A percentile compares a stretch with the other conserved stretches of the same genome.
These are phyloP conservation scores for Gossypium stocksii DNA, from an alignment of 345 rosid genomes.

Conservation along the genomic window DNA sequence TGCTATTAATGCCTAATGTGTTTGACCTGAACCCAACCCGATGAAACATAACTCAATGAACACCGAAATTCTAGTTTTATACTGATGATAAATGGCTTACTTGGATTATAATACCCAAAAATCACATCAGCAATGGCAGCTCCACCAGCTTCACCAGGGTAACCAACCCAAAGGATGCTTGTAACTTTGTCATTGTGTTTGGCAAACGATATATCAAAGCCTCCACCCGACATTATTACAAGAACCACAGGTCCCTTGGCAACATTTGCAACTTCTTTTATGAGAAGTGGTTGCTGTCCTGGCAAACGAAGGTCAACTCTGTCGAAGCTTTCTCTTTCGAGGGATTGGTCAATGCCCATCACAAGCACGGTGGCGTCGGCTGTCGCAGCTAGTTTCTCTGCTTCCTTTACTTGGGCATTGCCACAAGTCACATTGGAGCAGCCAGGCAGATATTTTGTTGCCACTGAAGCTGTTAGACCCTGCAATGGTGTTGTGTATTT, in stretches of 20 bases:
- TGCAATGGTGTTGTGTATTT: conserved; percentile 78
- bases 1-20: too few relatives aligned
- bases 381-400: conserved; percentile 44
- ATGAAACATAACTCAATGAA: neutral
- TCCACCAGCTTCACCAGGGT: conserved; percentile 95
- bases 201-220: conserved; percentile 72
- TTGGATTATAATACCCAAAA: conserved; percentile 71
- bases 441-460: conserved; percentile 58
- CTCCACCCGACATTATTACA: conserved; percentile 93
- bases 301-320: conserved; percentile 62
- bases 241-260: conserved; percentile 84
- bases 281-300: conserved; percentile 60
- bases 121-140: conserved; percentile 79
- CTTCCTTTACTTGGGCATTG: conserved; percentile 51
- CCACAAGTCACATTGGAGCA: conserved; percentile 64
- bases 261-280: conserved; percentile 59
- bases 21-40: too few relatives aligned
- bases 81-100: conserved; percentile 34
- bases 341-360: conserved; percentile 74
- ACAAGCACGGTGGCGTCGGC: conserved; percentile 80
- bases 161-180: conserved; percentile 88
- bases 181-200: conserved; percentile 53
- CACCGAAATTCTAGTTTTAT: too few relatives aligned
- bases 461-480: conserved; percentile 55
- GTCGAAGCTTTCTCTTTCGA: conserved; percentile 69